Base-by-base conservation (phyloP, 139 green algal genomes). In the Picochlorum sp. region DNA sequence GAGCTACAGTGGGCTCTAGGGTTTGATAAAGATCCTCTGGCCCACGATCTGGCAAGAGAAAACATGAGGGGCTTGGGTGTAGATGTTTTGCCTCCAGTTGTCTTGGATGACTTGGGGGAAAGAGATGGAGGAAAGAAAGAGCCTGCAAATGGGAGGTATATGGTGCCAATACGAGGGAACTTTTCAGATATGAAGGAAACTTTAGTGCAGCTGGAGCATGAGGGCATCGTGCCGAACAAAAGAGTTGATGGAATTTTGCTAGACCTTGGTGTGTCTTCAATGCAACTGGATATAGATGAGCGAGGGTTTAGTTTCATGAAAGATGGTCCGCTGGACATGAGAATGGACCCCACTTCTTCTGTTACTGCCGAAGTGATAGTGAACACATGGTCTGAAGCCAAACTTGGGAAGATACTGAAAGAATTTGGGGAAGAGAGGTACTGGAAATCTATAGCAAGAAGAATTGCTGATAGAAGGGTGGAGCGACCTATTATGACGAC, bases 211-310 rank as follows among this genome's bases (percentile, higher is more conserved):
- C 11, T 59, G 21, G 13, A 59, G 38, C 46, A 8, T n/a, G 15
- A 37, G 1, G 47, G 47, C 6, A 7, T 54, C 6, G n/a, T 54
- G n/a, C 47, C 47, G 2, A 54, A 6, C 28, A 18, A 49, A 24
- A 30, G n/a, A 16, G 68, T 66, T n/a, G 81, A 95, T 58, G 89
- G 73, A 52, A 90, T 97, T 32, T 79, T 98, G 32, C 72, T 97
- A 64, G 92, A 98, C 71, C 67, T 97, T 13, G 92, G 92, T 9
- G 78, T 97, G 7, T 97, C 90, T 0, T 98, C 92, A 14, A 97
- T 98, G 92, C 92, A 98, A 85, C 32, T 98, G 3, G 92, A 98
- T 74, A 75, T 66, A 2, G 66, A 84, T 10, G 79, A 81, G 20
- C 75, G 90, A 2, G 92, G 92, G 18, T 97, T 98, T 74, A 87